Evolutionary conservation across 2,329 filamentous ascomycete genomes (phyloP).

Genomic region (Trichoderma sp.): DNA sequence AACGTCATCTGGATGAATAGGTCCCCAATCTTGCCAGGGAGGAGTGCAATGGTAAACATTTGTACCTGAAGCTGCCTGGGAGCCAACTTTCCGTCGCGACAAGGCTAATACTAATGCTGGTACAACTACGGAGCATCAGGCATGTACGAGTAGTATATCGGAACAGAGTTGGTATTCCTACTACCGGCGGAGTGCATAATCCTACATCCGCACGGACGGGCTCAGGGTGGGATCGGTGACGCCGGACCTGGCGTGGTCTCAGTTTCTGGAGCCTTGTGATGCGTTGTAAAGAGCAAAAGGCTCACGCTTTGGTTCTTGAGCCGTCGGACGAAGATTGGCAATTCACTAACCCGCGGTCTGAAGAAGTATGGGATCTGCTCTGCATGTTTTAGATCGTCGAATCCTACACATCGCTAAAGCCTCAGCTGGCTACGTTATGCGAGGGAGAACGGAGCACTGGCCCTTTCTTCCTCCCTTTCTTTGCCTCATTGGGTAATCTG

Average conservation of each 20-base stretch:
- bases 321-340: neutral
- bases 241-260: slow-evolving; percentile 8
- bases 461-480: neutral
- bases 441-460: neutral
- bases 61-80: neutral
- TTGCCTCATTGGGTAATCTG: neutral
- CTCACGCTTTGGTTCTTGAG: neutral
- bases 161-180: slow-evolving; percentile 9
- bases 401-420: neutral
- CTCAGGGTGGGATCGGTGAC: slow-evolving; percentile 12
- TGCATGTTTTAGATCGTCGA: slow-evolving; percentile 7
- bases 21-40: neutral
- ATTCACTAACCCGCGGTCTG: neutral
- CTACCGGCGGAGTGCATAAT: slow-evolving; percentile 17
- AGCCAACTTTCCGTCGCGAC: neutral
- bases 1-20: neutral
- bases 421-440: neutral
- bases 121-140: neutral
- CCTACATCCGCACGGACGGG: slow-evolving; percentile 13
- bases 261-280: slow-evolving; percentile 1
- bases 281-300: neutral
- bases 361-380: neutral
- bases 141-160: neutral
- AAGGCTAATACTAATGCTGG: neutral
- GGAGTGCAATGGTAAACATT: neutral